These are phyloP conservation scores for Pleurozium schreberi DNA, from an alignment of 225 moss, liverwort and hornwort genomes.

Conservation along the genomic window DNA sequence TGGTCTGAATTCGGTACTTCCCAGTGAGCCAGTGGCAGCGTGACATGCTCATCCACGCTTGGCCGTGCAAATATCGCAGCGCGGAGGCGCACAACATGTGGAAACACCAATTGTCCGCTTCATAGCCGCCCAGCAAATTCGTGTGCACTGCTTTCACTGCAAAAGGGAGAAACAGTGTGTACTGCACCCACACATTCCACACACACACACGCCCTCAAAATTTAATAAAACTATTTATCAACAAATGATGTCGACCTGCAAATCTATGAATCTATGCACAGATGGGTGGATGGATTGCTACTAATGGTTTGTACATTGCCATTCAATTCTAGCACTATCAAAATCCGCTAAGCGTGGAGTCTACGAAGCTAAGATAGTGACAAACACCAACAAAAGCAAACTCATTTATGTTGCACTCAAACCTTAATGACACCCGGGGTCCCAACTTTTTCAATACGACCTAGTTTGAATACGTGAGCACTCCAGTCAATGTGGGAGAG, in stretches of 20 bases:
- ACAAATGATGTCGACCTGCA: neutral
- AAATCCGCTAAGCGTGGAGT: neutral
- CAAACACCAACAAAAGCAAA: neutral
- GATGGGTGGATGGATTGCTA: neutral
- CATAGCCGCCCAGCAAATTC: conserved; percentile 48
- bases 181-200: conserved; percentile 30
- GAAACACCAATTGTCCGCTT: conserved; percentile 74
- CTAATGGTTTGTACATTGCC: neutral
- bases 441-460: neutral
- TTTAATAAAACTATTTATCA: neutral
- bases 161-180: conserved; percentile 59
- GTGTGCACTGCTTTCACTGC: conserved; percentile 55
- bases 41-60: conserved; percentile 63
- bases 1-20: conserved; percentile 55
- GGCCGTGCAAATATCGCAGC: conserved; percentile 44
- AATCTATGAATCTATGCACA: neutral
- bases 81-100: conserved; percentile 51
- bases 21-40: conserved; percentile 47
- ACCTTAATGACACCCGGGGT: neutral
- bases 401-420: no score
- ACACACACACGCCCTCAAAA: no score
- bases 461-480: neutral
- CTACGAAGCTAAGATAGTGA: neutral
- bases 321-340: neutral
- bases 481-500: no score